A percentile compares a stretch with the other conserved stretches of the same genome.
phyloP scores from a whole-genome alignment of 1,284 basidiomycete species.

The Phaffia rhodozyma region DNA sequence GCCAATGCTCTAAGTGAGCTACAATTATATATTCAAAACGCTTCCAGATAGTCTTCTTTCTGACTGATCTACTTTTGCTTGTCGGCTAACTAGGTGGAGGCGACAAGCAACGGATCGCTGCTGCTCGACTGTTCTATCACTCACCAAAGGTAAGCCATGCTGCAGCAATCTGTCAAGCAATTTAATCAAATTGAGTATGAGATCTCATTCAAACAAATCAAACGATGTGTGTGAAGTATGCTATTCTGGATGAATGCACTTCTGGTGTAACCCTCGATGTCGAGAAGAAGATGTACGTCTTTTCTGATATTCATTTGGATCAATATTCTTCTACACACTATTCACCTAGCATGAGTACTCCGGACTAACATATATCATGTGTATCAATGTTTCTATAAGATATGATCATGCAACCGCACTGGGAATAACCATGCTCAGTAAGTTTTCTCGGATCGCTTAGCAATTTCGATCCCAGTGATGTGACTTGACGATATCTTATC shows the following conservation, averaged over 20 bases:
- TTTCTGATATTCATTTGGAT: not conserved
- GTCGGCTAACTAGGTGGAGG: conserved; percentile 25
- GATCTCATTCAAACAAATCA: not conserved
- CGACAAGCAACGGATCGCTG: conserved; percentile 68
- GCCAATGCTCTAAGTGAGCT: conserved; percentile 68
- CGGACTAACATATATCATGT: not conserved
- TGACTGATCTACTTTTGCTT: not conserved
- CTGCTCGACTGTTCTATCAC: conserved; percentile 95
- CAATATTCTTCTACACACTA: not conserved
- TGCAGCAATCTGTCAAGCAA: conserved; percentile 9
- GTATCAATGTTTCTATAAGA: not conserved
- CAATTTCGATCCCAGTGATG: not conserved
- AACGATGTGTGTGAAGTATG: conserved; percentile 49
- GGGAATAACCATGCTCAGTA: conserved; percentile 69
- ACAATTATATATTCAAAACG: not conserved
- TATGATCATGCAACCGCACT: conserved; percentile 37
- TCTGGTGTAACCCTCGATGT: conserved; percentile 85
- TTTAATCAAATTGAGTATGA: conserved; percentile 4
- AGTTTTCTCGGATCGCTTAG: not conserved
- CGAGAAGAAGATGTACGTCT: conserved; percentile 80
- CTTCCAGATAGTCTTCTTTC: conserved; percentile 60
- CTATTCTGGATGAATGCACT: conserved; percentile 92
- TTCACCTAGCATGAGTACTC: not conserved
- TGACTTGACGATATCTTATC: not conserved
- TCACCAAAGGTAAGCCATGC: conserved; percentile 55